Conservation (phyloP, 2,329 filamentous ascomycete species). For the Xylaria multiplex region DNA sequence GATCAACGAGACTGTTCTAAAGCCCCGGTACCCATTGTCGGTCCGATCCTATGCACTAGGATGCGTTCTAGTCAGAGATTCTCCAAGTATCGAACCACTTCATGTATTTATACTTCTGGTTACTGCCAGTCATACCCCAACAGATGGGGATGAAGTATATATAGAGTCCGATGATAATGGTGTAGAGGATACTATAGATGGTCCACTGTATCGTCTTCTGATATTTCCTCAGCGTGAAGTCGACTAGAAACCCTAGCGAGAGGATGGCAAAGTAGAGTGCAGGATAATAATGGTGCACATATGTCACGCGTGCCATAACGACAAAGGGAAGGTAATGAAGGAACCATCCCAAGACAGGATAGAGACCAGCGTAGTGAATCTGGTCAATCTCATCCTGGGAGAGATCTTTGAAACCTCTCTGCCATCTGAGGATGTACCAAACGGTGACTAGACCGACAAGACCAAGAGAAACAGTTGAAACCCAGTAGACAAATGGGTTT, state of each 20-base stretch:
- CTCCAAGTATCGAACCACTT: conserved; percentile 94
- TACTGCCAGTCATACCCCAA: conserved; percentile 92
- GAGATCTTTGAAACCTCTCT: conserved; percentile 90
- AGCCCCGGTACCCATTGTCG: conserved; percentile 6
- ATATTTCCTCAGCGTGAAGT: conserved; percentile 80
- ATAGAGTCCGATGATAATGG: conserved; percentile 81
- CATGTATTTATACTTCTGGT: conserved; percentile 86
- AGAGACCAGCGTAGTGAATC: conserved; percentile 92
- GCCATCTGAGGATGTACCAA: conserved; percentile 95
- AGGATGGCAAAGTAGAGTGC: conserved; percentile 98
- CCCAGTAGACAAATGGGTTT: conserved; percentile 97
- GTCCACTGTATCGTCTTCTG: conserved; percentile 70
- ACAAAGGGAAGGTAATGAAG: conserved; percentile 96
- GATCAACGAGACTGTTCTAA: conserved; percentile 3
- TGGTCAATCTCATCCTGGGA: conserved; percentile 84
- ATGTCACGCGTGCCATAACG: conserved; percentile 98
- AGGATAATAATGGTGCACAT: conserved; percentile 99
- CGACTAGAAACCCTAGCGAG: conserved; percentile 84
- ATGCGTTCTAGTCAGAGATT: conserved; percentile 70
- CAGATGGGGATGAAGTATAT: conserved; percentile 91
- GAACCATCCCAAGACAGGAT: conserved; percentile 93
- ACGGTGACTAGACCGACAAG: conserved; percentile 75
- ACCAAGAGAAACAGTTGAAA: conserved; percentile 81
- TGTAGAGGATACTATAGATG: conserved; percentile 80
- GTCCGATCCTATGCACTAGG: neutral